A percentile compares a stretch with the other conserved stretches of the same genome.
Conservation (phyloP, 805 yeast species). For the Lachancea mirantina region DNA sequence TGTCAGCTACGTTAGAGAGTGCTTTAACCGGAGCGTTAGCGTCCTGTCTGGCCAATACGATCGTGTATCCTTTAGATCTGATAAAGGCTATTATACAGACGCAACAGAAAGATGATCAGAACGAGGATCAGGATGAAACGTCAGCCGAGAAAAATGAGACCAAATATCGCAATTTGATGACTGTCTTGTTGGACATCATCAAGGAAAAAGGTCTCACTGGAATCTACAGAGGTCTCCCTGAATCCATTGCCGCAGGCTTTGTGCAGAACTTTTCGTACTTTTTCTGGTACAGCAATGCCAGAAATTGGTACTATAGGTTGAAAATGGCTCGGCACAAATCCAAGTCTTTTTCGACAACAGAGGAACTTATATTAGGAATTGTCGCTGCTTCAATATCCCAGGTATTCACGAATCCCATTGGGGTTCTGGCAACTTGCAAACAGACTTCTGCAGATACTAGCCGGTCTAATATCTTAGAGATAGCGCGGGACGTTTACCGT, state of each 20-base stretch:
- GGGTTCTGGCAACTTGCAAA: conserved; percentile 61
- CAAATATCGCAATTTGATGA: conserved; percentile 50
- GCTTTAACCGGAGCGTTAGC: conserved; percentile 82
- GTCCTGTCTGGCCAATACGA: conserved; percentile 68
- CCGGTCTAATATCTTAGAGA: conserved; percentile 23
- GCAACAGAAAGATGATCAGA: conserved; percentile 34
- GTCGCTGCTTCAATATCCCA: conserved; percentile 79
- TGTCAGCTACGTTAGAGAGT: conserved; percentile 54
- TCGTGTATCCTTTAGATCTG: conserved; percentile 76
- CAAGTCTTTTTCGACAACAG: conserved; percentile 37
- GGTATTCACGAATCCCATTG: conserved; percentile 72
- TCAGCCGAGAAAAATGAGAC: conserved; percentile 1
- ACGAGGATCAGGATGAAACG: conserved; percentile 4
- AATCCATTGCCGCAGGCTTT: conserved; percentile 63
- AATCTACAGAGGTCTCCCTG: conserved; percentile 63
- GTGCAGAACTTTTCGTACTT: conserved; percentile 77
- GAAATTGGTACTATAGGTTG: conserved; percentile 43
- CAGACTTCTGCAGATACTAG: conserved; percentile 43
- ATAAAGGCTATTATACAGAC: conserved; percentile 73
- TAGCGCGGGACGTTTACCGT: conserved; percentile 40
- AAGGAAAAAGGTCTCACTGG: conserved; percentile 54
- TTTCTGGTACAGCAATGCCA: conserved; percentile 76
- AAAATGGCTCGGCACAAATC: conserved; percentile 33
- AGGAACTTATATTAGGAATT: conserved; percentile 69
- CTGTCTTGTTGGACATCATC: conserved; percentile 55